Conservation (phyloP, 208 protist genomes). For the Angomonas ambiguus region DNA sequence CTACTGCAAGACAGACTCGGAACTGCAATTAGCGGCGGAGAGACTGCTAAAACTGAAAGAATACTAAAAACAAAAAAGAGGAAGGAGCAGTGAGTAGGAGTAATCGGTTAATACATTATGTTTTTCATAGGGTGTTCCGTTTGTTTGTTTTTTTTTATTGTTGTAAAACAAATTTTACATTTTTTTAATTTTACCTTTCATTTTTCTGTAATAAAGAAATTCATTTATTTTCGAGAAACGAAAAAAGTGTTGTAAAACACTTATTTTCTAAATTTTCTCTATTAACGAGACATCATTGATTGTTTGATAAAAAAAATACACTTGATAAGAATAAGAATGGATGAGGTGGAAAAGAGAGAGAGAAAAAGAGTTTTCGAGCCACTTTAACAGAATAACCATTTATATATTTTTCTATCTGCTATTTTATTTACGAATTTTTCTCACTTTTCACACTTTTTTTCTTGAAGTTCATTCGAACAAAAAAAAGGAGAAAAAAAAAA, state of each 20-base stretch:
- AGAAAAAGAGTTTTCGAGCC: too few species aligned
- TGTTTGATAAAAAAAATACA: too few species aligned
- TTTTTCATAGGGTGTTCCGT: too few species aligned
- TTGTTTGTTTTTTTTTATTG: too few species aligned
- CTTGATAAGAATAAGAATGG: too few species aligned
- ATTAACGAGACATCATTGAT: too few species aligned
- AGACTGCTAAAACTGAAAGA: slow-evolving; percentile 50
- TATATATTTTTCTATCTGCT: too few species aligned
- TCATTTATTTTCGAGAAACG: background rate
- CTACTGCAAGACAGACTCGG: slow-evolving; percentile 83
- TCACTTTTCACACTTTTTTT: too few species aligned
- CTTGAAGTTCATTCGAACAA: background rate
- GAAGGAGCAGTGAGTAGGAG: background rate
- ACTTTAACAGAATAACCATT: too few species aligned
- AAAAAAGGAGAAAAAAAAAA: background rate
- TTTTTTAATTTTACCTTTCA: slow-evolving; percentile 12
- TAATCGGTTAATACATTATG: background rate
- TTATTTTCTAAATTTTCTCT: slow-evolving; percentile 2
- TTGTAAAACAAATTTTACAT: slow-evolving; percentile 8
- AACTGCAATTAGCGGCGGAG: slow-evolving; percentile 35
- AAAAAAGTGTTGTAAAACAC: slow-evolving; percentile 12
- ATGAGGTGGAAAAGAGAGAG: too few species aligned
- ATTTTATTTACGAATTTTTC: too few species aligned
- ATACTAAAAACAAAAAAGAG: slow-evolving; percentile 13
- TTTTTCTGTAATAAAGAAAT: slow-evolving; percentile 1